Conservation (phyloP, 495 filamentous ascomycete genomes). For the Pyronema omphalodes region DNA sequence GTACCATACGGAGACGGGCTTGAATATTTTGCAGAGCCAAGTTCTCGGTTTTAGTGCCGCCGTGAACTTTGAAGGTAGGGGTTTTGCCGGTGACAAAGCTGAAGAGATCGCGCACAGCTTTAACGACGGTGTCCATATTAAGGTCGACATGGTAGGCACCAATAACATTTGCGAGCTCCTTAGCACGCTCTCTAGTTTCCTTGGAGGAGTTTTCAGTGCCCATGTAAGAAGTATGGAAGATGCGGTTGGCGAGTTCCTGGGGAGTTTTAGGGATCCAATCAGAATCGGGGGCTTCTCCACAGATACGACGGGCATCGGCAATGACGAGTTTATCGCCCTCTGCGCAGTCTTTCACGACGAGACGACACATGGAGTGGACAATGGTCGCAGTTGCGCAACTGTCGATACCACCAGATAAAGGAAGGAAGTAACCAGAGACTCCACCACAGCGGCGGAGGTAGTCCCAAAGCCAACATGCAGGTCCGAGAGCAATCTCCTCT, state of each 20-base stretch:
- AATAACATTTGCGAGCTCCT: constrained; percentile 46
- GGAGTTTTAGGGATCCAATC: constrained; percentile 38
- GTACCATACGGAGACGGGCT: constrained; percentile 63
- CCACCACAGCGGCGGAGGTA: constrained; percentile 50
- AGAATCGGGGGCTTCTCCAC: constrained; percentile 33
- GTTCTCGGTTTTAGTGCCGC: constrained; percentile 42
- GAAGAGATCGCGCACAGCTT: constrained; percentile 36
- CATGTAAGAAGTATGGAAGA: constrained; percentile 69
- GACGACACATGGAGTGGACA: constrained; percentile 59
- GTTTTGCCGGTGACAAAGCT: constrained; percentile 34
- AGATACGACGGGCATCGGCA: constrained; percentile 45
- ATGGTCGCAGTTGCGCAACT: constrained; percentile 43
- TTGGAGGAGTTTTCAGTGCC: constrained; percentile 53
- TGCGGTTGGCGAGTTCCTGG: constrained; percentile 41
- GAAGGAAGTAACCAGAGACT: constrained; percentile 38
- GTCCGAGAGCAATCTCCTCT: constrained; percentile 41
- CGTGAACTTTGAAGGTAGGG: constrained; percentile 51
- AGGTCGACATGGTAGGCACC: constrained; percentile 58
- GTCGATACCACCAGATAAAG: constrained; percentile 55
- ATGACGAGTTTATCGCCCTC: constrained; percentile 44
- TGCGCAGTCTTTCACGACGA: constrained; percentile 47
- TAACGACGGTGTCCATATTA: constrained; percentile 52
- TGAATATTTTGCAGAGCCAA: constrained; percentile 62
- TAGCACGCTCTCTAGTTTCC: constrained; percentile 56
- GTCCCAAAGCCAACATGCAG: constrained; percentile 57